phyloP scores from a whole-genome alignment of 345 rosid genomes.

The Lepidium didymum region DNA sequence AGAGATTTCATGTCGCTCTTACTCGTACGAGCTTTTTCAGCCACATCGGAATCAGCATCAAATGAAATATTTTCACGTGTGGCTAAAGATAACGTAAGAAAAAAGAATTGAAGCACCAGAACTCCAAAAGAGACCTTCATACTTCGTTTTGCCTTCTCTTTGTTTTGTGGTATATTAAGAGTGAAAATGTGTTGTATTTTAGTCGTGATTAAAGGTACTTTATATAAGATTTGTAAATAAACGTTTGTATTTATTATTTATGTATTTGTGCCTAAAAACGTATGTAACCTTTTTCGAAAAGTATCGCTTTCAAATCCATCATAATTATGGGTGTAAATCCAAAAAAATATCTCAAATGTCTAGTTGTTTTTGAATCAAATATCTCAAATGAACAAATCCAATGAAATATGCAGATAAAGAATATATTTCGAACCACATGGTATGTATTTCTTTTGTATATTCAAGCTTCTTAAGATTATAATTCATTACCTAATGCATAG shows the following conservation, averaged over 20 bases:
- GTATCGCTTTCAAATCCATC: neutral
- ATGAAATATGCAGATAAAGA: neutral
- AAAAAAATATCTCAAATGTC: neutral
- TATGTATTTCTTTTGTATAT: neutral
- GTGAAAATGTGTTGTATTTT: neutral
- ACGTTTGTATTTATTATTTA: neutral
- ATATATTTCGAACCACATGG: neutral
- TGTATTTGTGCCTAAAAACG: neutral
- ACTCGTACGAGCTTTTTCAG: neutral
- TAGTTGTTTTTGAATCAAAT: neutral
- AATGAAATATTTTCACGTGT: neutral
- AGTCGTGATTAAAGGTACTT: neutral
- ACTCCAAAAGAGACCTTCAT: slow-evolving; percentile 4
- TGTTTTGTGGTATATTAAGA: neutral
- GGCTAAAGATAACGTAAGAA: slow-evolving; percentile 1
- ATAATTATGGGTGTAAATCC: too few species aligned
- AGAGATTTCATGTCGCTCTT: neutral
- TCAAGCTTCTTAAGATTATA: neutral
- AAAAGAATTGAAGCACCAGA: neutral
- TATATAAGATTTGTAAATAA: neutral
- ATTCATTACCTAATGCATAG: too few species aligned
- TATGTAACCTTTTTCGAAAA: neutral
- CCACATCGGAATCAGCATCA: neutral
- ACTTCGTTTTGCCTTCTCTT: neutral
- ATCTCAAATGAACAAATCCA: neutral